Evolutionary conservation across 1,139 yeast genomes (phyloP), one percentile per base, ranked within the genome.

Genomic region (Saccharomyces hybrid): DNA sequence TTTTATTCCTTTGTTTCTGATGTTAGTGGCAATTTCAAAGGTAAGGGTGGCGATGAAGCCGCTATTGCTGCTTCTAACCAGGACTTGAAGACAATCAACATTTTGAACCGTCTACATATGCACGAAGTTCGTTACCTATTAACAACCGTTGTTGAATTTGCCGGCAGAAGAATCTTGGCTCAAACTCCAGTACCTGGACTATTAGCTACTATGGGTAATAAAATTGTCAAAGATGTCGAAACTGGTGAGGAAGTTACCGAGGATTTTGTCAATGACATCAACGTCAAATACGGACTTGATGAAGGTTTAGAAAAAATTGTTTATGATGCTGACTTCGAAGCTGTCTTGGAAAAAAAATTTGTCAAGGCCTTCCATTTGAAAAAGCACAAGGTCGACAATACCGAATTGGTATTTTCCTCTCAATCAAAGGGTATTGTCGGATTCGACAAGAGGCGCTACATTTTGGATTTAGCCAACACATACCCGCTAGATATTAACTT

Each of bases 181-280:
- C 99, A 93, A 74, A 88, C 96, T n/a, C 96, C 97, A 26, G 96
- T 93, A 51, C 99, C 99, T n/a, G 99, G 99, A 57, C 82, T 91
- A 57, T 86, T 91, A 72, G 77, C 71, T 50, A 63, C 73, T 44
- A 63, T 69, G 61, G 73, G 72, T 55, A 65, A 68, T 16, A 61
- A 64, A 42, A 67, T 64, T 28, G 61, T 61, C 28, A 63, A 62
- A 44, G 70, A 72, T 54, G 70, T 64, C 50, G 66, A 64, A 32
- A 66, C 72, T 31, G 73, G 71, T 28, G 63, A 64, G 49, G 63
- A 62, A 48, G 66, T 63, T 20, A 66, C 69, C 34, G 69, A 65
- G 29, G 71, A 73, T n/a, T 58, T 68, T 47, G 58, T 55, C 42
- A 66, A 60, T 51, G 68, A 65, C 28, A 60, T 68, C 46, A 56